Evolutionary conservation across 805 yeast species (phyloP), one percentile per base, ranked within the genome.

Genomic region (Tetrapisispora arboricola): DNA sequence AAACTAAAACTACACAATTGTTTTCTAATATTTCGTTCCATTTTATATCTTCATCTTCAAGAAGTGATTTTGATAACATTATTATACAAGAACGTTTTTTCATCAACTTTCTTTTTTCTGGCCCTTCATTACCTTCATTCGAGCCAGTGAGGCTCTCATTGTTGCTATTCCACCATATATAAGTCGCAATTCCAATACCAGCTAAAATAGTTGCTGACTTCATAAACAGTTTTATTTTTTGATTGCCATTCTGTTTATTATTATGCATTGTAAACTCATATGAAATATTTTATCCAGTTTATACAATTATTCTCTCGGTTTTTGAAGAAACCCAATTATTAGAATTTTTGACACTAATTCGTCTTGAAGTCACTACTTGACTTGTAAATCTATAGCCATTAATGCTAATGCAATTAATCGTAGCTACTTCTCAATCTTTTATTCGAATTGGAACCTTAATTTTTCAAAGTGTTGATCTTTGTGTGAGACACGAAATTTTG

Each of bases 1-100:
- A 63, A 57, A 21, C 68, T 49, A 2, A 69, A 44, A 1, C 64
- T 36, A 67, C 72, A 16, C 56, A 49, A 35, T 61, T 62, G 7
- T 52, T 42, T 5, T 38, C 21, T 30, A 57, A 17, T 1, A 50
- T 12, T 17, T 39, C 17, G 10, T 36, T 34, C 62, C 62, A 57
- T 32, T 51, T 42, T 34, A 15, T 44, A 34, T 12, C 32, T 4
- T 41, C 41, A 13, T 44, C 41, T 4, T 55, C 16, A 16, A 46
- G 3, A 5, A 38, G 7, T 12, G 36, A 33, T n/a, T 49, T 31
- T 4, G 57, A 44, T 17, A 57, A 35, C 3, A 59, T 39, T 8
- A 52, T 39, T 21, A 56, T 46, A 34, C 35, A 46, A 12, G 56
- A 47, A 5, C 38, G 53, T 45, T 9, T 36, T 26, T 22, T 32